phyloP scores from a whole-genome alignment of 2,329 filamentous ascomycete genomes.

The Niveomyces coronatus region DNA sequence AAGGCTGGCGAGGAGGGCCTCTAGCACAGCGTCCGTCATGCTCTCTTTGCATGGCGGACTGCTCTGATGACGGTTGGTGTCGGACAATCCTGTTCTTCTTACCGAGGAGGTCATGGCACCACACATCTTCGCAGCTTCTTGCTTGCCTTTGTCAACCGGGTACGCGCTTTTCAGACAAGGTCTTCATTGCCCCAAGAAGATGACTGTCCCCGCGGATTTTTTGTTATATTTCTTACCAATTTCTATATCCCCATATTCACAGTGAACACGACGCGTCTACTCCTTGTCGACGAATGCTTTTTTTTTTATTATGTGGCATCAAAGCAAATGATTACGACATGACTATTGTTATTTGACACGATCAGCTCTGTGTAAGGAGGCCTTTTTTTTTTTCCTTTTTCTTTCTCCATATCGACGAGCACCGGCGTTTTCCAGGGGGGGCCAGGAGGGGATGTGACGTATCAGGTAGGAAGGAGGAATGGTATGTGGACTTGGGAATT shows the following conservation, averaged over 20 bases:
- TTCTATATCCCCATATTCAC: no score
- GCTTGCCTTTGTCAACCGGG: conserved; percentile 7
- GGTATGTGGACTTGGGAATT: no score
- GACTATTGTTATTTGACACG: conserved; percentile 16
- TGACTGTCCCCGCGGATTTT: no score
- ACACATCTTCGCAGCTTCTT: conserved; percentile 18
- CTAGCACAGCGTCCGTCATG: conserved; percentile 34
- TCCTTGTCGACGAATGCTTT: no score
- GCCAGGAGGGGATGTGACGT: no score
- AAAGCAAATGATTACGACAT: conserved; percentile 12
- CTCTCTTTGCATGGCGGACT: conserved; percentile 19
- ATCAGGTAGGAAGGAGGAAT: no score
- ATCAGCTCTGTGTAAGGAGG: no score
- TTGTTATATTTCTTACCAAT: no score
- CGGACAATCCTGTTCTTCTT: neutral
- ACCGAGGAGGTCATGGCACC: neutral
- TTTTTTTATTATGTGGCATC: no score
- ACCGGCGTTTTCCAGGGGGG: no score
- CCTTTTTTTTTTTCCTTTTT: conserved; percentile 13
- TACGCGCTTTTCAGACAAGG: conserved; percentile 3
- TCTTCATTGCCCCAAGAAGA: conserved; percentile 1
- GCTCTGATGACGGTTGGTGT: conserved; percentile 13
- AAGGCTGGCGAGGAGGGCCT: conserved; percentile 94
- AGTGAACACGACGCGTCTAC: no score
- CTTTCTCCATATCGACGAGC: conserved; percentile 1